Conservation (phyloP, 306 rosid species). For the Urtica urens region DNA sequence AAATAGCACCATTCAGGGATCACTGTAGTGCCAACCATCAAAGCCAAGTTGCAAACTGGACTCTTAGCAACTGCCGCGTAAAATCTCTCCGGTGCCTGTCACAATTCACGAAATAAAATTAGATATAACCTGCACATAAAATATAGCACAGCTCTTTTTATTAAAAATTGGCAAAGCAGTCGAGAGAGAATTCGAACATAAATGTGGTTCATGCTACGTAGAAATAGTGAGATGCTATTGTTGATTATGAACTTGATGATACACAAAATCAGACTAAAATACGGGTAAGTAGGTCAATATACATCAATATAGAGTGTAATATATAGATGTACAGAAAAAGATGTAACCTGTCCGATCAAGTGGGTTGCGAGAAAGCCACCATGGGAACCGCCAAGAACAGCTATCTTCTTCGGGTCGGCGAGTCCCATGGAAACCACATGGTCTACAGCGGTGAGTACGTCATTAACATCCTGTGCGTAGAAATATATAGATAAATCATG, state of each 20-base stretch:
- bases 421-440: slow-evolving; percentile 57
- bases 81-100: slow-evolving; percentile 74
- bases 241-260: neutral
- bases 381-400: slow-evolving; percentile 83
- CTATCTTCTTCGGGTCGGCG: slow-evolving; percentile 64
- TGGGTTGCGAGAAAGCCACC: slow-evolving; percentile 94
- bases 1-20: slow-evolving; percentile 82
- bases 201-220: no score
- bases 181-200: no score
- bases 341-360: slow-evolving; percentile 99
- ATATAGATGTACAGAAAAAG: no score
- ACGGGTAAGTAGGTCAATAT: no score
- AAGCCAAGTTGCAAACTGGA: slow-evolving; percentile 64
- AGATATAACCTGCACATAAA: neutral
- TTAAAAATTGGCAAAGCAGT: neutral
- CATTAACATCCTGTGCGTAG: slow-evolving; percentile 73
- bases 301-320: no score
- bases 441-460: slow-evolving; percentile 66
- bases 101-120: slow-evolving; percentile 14
- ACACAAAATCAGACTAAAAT: no score
- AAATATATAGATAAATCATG: slow-evolving; percentile 12
- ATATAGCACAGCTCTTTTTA: neutral
- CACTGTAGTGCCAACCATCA: slow-evolving; percentile 75
- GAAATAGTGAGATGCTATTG: no score
- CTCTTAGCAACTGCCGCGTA: slow-evolving; percentile 54